Evolutionary conservation across 2,329 filamentous ascomycete species (phyloP).

Genomic region (Diaporthe ilicicola): DNA sequence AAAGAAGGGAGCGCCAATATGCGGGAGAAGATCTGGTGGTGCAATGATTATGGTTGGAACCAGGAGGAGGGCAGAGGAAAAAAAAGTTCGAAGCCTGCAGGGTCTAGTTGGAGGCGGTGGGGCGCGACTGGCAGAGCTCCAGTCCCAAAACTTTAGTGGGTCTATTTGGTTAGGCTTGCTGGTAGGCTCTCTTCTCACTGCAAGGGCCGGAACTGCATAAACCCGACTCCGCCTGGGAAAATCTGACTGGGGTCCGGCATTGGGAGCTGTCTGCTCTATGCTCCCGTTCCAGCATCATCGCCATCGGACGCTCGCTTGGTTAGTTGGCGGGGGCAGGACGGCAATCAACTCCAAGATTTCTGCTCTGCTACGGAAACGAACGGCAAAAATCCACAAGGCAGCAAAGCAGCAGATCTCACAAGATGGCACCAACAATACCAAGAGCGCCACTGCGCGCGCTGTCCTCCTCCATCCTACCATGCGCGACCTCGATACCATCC

Average conservation of each 20-base stretch:
- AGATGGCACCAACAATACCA: constrained; percentile 40
- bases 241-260: constrained; percentile 8
- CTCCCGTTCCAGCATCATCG: constrained; percentile 7
- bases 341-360: background rate
- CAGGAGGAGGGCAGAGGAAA: constrained; percentile 20
- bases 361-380: background rate
- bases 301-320: constrained; percentile 15
- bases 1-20: constrained; percentile 37
- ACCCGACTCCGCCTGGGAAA: constrained; percentile 24
- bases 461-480: constrained; percentile 29
- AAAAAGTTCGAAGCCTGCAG: constrained; percentile 30
- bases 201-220: constrained; percentile 21
- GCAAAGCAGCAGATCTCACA: constrained; percentile 4
- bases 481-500: background rate
- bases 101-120: constrained; percentile 26
- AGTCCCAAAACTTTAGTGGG: constrained; percentile 14
- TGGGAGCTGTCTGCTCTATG: background rate
- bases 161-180: background rate
- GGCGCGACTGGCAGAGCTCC: constrained; percentile 10
- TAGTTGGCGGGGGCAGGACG: constrained; percentile 25
- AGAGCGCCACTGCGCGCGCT: constrained; percentile 37
- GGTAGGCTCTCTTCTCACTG: background rate
- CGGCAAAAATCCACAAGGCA: background rate
- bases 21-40: constrained; percentile 37
- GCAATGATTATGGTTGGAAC: constrained; percentile 30